Base-by-base conservation (phyloP, 768 basidiomycete genomes). In the Phylloporus arenicola region DNA sequence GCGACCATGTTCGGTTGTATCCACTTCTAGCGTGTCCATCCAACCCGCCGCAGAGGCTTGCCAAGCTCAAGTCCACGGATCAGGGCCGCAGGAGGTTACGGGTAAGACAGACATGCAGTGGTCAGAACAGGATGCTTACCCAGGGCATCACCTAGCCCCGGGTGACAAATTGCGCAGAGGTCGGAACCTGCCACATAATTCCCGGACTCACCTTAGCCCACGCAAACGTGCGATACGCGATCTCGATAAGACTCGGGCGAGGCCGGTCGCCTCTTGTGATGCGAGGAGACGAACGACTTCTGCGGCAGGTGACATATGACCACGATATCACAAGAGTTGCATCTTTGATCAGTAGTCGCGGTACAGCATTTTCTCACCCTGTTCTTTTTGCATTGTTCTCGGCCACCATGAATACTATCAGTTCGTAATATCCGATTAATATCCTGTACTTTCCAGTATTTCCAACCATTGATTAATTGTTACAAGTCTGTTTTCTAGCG, bases 281-380 rank as follows among this genome's bases (percentile, higher is more conserved):
- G 43, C 56, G 22, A 65, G 65, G 47, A 61, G 53, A 40, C 65
- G 68, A 44, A 69, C 65, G 1, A 57, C 65, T 20, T 70, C 66
- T 27, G 68, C 62, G 35, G 64, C 68, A 24, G 66, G 68, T 33
- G 65, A 53, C 41, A 68, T 67, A 34, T 67, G 52, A 62, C 43
- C 31, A 13, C 38, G 40, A 11, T 25, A 53, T 45, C 10, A 33
- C 40, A 34, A 43, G 38, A 27, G 20, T 47, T 48, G 41, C 42
- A 43, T 45, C 48, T 50, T 38, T 54, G 40, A 58, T 62, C 48
- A 48, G 22, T 51, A 30, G 46, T 50, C 46, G 54, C 49, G 33
- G 47, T 50, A 38, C n/a, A 14, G 24, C 40, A 43, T 57, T 42
- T 42, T 54, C 52, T 50, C 54, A 62, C 49, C 60, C 58, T 61